These are phyloP conservation scores for Monosporozyma siamensis DNA, from an alignment of 805 yeast species.

Conservation along the genomic window DNA sequence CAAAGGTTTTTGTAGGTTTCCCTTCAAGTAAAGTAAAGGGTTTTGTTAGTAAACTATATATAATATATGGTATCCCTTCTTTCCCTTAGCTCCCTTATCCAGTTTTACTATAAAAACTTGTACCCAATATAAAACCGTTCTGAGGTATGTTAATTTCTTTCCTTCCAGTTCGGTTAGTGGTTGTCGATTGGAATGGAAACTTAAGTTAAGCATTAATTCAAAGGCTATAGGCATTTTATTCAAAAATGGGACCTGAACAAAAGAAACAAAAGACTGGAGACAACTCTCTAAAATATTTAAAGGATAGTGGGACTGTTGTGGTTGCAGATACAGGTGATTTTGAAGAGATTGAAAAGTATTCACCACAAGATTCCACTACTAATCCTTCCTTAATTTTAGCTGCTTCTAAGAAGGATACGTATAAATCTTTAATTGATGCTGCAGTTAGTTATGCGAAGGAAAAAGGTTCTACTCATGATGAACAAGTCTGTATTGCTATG, in stretches of 20 bases:
- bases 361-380: conserved; percentile 99
- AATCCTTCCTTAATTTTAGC: conserved; percentile 96
- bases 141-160: too few species aligned
- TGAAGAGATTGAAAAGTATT: conserved; percentile 92
- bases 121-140: too few species aligned
- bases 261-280: conserved; percentile 32
- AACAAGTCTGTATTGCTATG: conserved; percentile 71
- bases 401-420: conserved; percentile 83
- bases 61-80: too few species aligned
- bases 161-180: too few species aligned
- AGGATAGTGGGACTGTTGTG: conserved; percentile 90
- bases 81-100: too few species aligned
- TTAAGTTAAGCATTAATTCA: too few species aligned
- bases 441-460: conserved; percentile 81
- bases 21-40: too few species aligned
- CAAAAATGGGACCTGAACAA: conserved; percentile 20
- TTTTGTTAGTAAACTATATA: too few species aligned
- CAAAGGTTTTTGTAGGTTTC: too few species aligned
- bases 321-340: conserved; percentile 99
- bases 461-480: conserved; percentile 42
- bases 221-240: too few species aligned
- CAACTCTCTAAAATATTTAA: conserved; percentile 82
- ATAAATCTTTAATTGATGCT: conserved; percentile 79
- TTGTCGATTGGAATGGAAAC: too few species aligned
- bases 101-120: too few species aligned